Conservation (phyloP, 768 basidiomycete genomes). For the Tylopilus felleus region DNA sequence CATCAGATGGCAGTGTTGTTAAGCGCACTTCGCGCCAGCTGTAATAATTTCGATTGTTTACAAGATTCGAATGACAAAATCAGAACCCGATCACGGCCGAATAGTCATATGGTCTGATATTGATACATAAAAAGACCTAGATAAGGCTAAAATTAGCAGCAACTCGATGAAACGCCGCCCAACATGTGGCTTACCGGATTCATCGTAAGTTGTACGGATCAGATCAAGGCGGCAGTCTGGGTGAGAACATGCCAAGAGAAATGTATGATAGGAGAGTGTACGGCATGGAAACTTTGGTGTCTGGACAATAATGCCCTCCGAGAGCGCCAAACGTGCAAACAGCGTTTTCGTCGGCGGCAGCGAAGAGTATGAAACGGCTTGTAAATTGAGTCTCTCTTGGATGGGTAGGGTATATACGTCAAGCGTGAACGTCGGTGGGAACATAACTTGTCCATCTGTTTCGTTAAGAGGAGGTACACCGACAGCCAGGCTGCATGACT, state of each 20-base stretch:
- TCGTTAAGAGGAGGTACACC: not conserved
- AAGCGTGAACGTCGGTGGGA: not conserved
- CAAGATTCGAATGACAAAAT: not conserved
- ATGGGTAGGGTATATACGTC: not conserved
- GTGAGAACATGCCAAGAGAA: not conserved
- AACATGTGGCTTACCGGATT: not conserved
- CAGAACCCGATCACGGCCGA: not conserved
- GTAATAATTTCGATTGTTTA: not conserved
- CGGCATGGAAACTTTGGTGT: not conserved
- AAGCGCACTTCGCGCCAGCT: not conserved
- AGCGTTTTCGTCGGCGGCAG: not conserved
- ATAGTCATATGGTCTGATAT: not conserved
- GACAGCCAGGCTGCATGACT: not conserved
- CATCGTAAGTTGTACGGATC: not conserved
- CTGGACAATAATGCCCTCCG: not conserved
- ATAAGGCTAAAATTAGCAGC: not conserved
- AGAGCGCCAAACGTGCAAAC: not conserved
- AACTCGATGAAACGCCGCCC: no score
- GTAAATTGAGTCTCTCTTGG: not conserved
- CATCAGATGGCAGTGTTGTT: not conserved
- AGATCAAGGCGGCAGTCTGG: slow-evolving; percentile 1
- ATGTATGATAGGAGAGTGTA: slow-evolving; percentile 1
- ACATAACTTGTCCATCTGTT: not conserved
- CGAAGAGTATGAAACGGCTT: not conserved
- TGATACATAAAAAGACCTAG: not conserved